A percentile compares a stretch with the other conserved stretches of the same genome.
Evolutionary conservation across 1,284 basidiomycete species (phyloP).

Genomic region (Cryptococcus sp.): DNA sequence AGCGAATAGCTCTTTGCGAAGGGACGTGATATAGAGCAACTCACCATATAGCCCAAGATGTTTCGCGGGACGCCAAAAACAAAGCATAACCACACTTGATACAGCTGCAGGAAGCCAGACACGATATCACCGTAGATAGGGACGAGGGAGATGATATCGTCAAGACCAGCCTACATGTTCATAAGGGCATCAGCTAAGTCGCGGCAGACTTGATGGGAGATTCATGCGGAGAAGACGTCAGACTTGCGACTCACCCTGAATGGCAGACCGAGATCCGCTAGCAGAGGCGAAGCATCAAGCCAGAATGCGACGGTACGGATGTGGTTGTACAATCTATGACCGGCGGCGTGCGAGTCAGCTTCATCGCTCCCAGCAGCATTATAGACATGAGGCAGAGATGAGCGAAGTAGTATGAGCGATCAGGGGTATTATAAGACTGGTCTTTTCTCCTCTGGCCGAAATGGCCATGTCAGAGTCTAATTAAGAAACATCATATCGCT

Average conservation of each 20-base stretch:
- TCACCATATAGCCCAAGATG: constrained; percentile 47
- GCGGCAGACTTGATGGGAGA: neutral
- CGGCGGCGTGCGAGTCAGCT: constrained; percentile 7
- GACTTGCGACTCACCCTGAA: constrained; percentile 39
- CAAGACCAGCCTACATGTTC: constrained; percentile 43
- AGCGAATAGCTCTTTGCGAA: neutral
- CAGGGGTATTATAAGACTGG: constrained; percentile 23
- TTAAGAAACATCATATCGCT: constrained; percentile 34
- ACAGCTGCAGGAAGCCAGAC: constrained; percentile 49
- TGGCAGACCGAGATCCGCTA: constrained; percentile 51
- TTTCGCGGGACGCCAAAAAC: constrained; percentile 45
- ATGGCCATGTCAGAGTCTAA: constrained; percentile 33
- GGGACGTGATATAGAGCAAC: constrained; percentile 11
- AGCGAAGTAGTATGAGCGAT: constrained; percentile 10
- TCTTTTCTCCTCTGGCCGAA: constrained; percentile 27
- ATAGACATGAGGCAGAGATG: constrained; percentile 1
- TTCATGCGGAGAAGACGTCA: neutral
- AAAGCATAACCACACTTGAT: constrained; percentile 50
- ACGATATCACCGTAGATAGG: constrained; percentile 53
- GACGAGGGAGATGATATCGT: constrained; percentile 53
- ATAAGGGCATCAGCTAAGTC: neutral
- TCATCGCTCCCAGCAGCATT: constrained; percentile 5
- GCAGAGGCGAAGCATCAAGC: constrained; percentile 52
- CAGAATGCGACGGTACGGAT: constrained; percentile 51
- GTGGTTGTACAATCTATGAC: constrained; percentile 50